These are phyloP conservation scores for Scenedesmus sp. DNA, from an alignment of 163 green algal species.

Conservation along the genomic window DNA sequence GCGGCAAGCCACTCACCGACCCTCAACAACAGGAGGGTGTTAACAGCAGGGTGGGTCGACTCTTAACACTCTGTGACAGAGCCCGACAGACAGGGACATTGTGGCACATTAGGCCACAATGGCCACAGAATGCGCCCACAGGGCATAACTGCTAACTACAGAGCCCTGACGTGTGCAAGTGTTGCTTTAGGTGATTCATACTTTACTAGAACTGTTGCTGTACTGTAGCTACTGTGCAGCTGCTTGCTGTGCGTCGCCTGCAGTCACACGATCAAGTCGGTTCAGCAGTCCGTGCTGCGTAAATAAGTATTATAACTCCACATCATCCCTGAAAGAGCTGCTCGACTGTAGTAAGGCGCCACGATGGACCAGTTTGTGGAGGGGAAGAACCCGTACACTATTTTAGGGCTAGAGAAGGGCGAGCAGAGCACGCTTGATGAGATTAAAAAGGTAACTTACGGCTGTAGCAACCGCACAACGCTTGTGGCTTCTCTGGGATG, in stretches of 20 bases:
- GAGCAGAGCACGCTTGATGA: slow-evolving; percentile 68
- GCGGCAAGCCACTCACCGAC: too few species aligned
- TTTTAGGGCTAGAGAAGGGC: slow-evolving; percentile 74
- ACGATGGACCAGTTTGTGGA: slow-evolving; percentile 52
- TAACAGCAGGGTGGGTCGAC: too few species aligned
- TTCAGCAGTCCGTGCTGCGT: background rate
- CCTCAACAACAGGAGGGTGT: too few species aligned
- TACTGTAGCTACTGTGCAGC: background rate
- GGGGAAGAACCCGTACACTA: slow-evolving; percentile 75
- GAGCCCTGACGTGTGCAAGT: too few species aligned
- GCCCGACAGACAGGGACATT: too few species aligned
- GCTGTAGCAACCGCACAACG: background rate
- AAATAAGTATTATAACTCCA: background rate
- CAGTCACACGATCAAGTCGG: background rate
- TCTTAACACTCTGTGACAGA: too few species aligned
- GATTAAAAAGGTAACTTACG: slow-evolving; percentile 79
- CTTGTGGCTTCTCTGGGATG: too few species aligned
- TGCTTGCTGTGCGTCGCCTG: background rate
- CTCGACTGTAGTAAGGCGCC: background rate
- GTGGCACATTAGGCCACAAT: too few species aligned
- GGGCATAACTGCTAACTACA: too few species aligned
- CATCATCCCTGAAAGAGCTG: background rate
- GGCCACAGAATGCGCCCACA: too few species aligned
- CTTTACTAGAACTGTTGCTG: background rate
- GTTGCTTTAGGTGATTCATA: too few species aligned